A percentile compares a stretch with the other conserved stretches of the same genome.
phyloP scores from a whole-genome alignment of 2,329 filamentous ascomycete genomes.

The Arachnopeziza araneosa region DNA sequence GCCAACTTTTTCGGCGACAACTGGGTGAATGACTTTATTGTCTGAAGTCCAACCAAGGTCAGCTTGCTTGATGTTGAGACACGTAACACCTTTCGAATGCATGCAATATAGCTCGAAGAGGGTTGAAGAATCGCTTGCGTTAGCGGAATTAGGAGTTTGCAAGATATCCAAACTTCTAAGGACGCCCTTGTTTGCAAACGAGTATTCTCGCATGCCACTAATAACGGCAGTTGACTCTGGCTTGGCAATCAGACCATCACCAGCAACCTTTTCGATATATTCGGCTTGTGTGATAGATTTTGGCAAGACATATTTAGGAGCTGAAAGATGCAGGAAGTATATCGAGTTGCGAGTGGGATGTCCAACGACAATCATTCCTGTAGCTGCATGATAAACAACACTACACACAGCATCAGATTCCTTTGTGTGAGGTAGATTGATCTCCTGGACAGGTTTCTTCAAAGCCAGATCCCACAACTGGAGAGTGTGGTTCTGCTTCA shows the following conservation, averaged over 20 bases:
- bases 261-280: constrained; percentile 75
- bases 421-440: constrained; percentile 92
- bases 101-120: constrained; percentile 95
- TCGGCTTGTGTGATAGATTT: constrained; percentile 78
- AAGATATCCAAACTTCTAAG: constrained; percentile 89
- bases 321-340: constrained; percentile 93
- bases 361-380: constrained; percentile 89
- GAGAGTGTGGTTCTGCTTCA: constrained; percentile 98
- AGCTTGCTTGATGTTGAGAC: constrained; percentile 75
- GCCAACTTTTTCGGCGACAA: constrained; percentile 70
- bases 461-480: constrained; percentile 98
- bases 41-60: constrained; percentile 91
- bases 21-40: constrained; percentile 75
- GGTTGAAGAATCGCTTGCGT: constrained; percentile 60
- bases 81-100: constrained; percentile 96
- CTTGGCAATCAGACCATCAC: constrained; percentile 68
- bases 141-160: constrained; percentile 58
- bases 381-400: constrained; percentile 85
- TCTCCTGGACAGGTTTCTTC: constrained; percentile 91
- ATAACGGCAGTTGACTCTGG: constrained; percentile 96
- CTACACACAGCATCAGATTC: constrained; percentile 98
- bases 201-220: constrained; percentile 93
- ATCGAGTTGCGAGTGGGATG: constrained; percentile 96
- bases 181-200: constrained; percentile 78
- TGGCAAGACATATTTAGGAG: constrained; percentile 80